Evolutionary conservation across 1,139 yeast genomes (phyloP).

Genomic region (Torulaspora pretoriensis): DNA sequence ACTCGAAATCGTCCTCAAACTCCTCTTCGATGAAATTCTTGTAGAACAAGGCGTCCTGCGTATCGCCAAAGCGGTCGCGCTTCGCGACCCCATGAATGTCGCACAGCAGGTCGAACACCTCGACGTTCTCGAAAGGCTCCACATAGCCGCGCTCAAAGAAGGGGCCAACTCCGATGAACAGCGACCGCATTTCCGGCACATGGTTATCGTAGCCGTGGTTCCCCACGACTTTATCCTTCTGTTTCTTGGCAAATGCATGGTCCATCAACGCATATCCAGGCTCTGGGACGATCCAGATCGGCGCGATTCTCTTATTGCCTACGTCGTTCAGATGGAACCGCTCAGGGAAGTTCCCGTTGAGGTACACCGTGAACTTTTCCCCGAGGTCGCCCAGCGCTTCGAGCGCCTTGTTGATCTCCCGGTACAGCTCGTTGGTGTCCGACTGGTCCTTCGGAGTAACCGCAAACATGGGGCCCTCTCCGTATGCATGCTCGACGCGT

Average conservation of each 20-base stretch:
- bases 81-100: slow-evolving; percentile 47
- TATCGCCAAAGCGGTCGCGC: slow-evolving; percentile 10
- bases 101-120: slow-evolving; percentile 71
- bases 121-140: slow-evolving; percentile 66
- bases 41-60: slow-evolving; percentile 6
- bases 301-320: slow-evolving; percentile 58
- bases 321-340: slow-evolving; percentile 66
- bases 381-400: slow-evolving; percentile 21
- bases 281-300: slow-evolving; percentile 78
- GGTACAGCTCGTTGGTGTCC: slow-evolving; percentile 17
- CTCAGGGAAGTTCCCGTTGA: slow-evolving; percentile 55
- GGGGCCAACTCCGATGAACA: slow-evolving; percentile 80
- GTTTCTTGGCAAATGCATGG: slow-evolving; percentile 54
- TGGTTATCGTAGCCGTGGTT: slow-evolving; percentile 81
- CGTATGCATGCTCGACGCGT: slow-evolving; percentile 12
- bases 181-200: slow-evolving; percentile 75
- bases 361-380: slow-evolving; percentile 45
- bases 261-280: slow-evolving; percentile 80
- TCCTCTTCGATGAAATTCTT: slow-evolving; percentile 1
- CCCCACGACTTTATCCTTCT: slow-evolving; percentile 44
- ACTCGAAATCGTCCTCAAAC: slow-evolving; percentile 14
- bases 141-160: slow-evolving; percentile 50
- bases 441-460: slow-evolving; percentile 11
- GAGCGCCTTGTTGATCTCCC: slow-evolving; percentile 13
- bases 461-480: slow-evolving; percentile 19